These are phyloP conservation scores for Boeremia exigua DNA, from an alignment of 2,329 filamentous ascomycete genomes.

Conservation along the genomic window DNA sequence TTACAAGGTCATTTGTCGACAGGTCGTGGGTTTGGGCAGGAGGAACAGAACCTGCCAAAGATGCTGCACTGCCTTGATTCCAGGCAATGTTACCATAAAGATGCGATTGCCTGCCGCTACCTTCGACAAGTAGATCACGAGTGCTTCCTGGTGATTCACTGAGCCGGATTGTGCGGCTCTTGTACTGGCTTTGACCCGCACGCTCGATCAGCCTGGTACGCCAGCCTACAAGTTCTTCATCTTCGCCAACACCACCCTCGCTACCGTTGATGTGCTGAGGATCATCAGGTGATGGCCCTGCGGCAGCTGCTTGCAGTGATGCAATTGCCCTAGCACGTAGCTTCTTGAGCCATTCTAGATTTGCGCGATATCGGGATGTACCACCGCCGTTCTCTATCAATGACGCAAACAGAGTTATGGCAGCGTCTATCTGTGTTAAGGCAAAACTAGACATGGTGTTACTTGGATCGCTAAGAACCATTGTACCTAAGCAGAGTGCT, in stretches of 20 bases:
- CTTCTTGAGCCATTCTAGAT: constrained; percentile 5
- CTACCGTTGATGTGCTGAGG: neutral
- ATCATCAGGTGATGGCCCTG: neutral
- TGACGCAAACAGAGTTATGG: neutral
- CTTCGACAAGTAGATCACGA: neutral
- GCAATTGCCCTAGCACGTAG: constrained; percentile 1
- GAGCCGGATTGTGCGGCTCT: neutral
- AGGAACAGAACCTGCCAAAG: neutral
- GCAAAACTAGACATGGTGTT: constrained; percentile 4
- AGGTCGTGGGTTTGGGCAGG: neutral
- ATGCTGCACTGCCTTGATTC: neutral
- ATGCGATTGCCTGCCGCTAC: neutral
- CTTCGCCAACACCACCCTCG: neutral
- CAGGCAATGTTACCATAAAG: neutral
- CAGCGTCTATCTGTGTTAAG: constrained; percentile 5
- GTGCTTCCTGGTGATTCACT: neutral
- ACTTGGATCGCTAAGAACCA: constrained; percentile 1
- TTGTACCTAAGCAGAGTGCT: constrained; percentile 4
- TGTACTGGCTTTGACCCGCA: neutral
- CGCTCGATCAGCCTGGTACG: constrained; percentile 6
- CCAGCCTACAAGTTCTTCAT: constrained; percentile 6
- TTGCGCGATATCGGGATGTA: constrained; percentile 3
- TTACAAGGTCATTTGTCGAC: neutral
- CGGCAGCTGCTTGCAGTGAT: neutral
- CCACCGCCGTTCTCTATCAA: constrained; percentile 2